Evolutionary conservation across 495 filamentous ascomycete species (phyloP), one percentile per base, ranked within the genome.

Genomic region (Sordaria brevicollis): DNA sequence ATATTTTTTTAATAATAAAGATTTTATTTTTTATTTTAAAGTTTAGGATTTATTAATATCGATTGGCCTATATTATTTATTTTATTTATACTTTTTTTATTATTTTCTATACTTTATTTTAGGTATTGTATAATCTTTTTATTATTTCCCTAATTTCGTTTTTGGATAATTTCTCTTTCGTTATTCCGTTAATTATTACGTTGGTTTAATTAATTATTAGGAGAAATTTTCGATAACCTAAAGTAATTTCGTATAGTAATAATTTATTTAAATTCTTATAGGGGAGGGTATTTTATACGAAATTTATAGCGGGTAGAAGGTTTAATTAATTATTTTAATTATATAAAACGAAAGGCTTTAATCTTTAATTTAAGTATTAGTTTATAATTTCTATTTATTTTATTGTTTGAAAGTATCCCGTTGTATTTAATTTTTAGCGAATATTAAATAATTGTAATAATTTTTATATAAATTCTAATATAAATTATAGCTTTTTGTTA

Each of bases 1-100:
- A n/a, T n/a, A n/a, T n/a, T n/a, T n/a, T n/a, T 19, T 74, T 71
- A 17, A 71, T 8, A 21, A 74, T 71, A 13, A 69, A 65, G 1
- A 74, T 43, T 17, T 25, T 54, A 29, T 74, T 35, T 2, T 37
- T 65, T 1, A 74, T 67, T 25, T 67, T 38, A 38, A 74, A 71
- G 35, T 74, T 67, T 13, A 67, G 72, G 9, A 71, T 65, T 1
- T 49, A 34, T 8, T 49, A 67, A n/a, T 66, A 21, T 19, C 43
- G 19, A 38, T 74, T 74, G 15, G 49, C 69, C 66, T 74, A 17
- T 21, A 17, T 11, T 4, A 35, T 66, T 17, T 69, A 66, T n/a
- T 29, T 65, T 1, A 67, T 17, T 35, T 74, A 37, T 1, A 43
- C 37, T 11, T 31, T 38, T 29, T 11, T 9, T n/a, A 74, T 67